Conservation (phyloP, 1,284 basidiomycete species). For the Gomphus bonarii region DNA sequence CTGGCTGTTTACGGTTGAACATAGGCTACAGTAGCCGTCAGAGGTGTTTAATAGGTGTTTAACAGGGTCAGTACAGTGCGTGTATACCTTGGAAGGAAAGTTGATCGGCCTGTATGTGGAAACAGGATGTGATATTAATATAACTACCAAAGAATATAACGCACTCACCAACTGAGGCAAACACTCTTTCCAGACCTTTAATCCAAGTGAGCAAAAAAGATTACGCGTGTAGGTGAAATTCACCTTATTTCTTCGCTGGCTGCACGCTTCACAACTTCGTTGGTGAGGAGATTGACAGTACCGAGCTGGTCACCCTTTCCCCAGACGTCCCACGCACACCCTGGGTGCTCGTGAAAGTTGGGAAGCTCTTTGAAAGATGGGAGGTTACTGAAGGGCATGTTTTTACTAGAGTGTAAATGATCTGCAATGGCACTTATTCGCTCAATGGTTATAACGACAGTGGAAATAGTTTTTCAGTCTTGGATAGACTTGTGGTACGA, state of each 20-base stretch:
- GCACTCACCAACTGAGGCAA: constrained; percentile 50
- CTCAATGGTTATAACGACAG: not conserved
- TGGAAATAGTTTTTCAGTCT: no score
- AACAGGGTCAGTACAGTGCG: constrained; percentile 1
- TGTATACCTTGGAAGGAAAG: constrained; percentile 47
- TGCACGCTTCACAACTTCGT: constrained; percentile 47
- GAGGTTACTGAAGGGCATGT: constrained; percentile 20
- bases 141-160: not conserved
- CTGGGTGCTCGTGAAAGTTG: constrained; percentile 41
- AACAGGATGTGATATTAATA: not conserved
- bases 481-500: no score
- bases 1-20: constrained; percentile 44
- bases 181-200: constrained; percentile 43
- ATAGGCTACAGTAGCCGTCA: constrained; percentile 33
- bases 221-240: constrained; percentile 14
- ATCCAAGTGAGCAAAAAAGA: not conserved
- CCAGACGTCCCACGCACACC: constrained; percentile 69
- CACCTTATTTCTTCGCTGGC: constrained; percentile 58
- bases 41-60: not conserved
- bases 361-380: constrained; percentile 57
- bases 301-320: constrained; percentile 60
- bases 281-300: constrained; percentile 60
- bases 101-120: constrained; percentile 44
- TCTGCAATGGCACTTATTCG: not conserved
- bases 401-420: not conserved